Conservation (phyloP, 345 rosid species). For the Garcia nutans region DNA sequence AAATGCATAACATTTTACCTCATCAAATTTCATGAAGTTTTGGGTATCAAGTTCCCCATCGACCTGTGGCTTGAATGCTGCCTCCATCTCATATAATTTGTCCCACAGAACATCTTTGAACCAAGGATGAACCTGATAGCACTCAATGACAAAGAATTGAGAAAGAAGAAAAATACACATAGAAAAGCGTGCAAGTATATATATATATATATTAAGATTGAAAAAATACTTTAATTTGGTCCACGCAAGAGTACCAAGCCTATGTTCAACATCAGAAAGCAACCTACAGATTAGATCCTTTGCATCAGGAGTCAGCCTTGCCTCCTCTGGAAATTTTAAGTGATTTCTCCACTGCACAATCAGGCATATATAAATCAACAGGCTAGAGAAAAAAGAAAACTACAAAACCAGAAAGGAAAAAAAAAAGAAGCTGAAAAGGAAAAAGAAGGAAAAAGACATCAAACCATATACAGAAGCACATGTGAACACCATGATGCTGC, state of each 20-base stretch:
- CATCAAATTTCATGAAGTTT: conserved; percentile 87
- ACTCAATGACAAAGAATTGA: conserved; percentile 16
- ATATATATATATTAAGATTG: background rate
- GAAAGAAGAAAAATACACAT: background rate
- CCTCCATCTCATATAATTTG: conserved; percentile 75
- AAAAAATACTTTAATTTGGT: conserved; percentile 64
- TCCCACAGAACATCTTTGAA: conserved; percentile 83
- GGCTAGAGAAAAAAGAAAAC: background rate
- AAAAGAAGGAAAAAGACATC: background rate
- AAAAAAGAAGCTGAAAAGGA: background rate
- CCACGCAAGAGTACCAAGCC: conserved; percentile 73
- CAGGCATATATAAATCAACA: conserved; percentile 36
- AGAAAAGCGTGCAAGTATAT: conserved; percentile 2
- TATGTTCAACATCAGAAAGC: conserved; percentile 81
- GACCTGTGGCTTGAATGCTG: conserved; percentile 88
- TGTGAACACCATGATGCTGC: conserved; percentile 4
- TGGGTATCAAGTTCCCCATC: conserved; percentile 86
- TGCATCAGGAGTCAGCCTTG: conserved; percentile 83
- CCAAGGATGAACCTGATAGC: conserved; percentile 85
- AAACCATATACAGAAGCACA: background rate
- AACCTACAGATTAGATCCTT: conserved; percentile 68
- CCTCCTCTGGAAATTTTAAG: conserved; percentile 73
- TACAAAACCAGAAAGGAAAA: background rate
- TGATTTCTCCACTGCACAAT: conserved; percentile 88
- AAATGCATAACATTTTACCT: conserved; percentile 42